These are phyloP conservation scores for Chalciporus pseudorubinellus DNA, from an alignment of 768 basidiomycete species.

Conservation along the genomic window DNA sequence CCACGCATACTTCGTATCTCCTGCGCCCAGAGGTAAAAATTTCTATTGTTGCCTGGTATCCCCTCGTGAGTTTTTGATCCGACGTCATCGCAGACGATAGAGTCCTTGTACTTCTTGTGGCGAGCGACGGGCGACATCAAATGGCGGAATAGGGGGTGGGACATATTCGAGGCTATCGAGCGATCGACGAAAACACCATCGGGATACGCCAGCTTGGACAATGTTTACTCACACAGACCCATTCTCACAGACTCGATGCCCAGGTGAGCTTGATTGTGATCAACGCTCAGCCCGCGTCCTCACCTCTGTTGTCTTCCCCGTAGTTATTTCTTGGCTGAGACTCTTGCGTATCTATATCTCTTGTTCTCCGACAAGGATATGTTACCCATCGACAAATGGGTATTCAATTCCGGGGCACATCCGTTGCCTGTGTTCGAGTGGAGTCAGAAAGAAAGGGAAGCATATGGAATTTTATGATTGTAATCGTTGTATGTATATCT, in stretches of 20 bases:
- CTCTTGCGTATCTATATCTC: constrained; percentile 71
- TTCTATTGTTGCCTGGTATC: not conserved
- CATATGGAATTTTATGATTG: constrained; percentile 31
- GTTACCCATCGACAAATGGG: constrained; percentile 52
- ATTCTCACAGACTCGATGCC: constrained; percentile 60
- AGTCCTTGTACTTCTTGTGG: constrained; percentile 72
- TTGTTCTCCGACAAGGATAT: constrained; percentile 63
- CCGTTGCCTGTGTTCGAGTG: constrained; percentile 73
- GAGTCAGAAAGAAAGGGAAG: constrained; percentile 50
- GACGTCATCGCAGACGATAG: constrained; percentile 54
- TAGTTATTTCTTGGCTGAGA: constrained; percentile 57
- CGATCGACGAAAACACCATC: constrained; percentile 50
- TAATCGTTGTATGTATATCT: too few species aligned
- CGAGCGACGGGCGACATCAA: constrained; percentile 60
- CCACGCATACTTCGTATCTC: constrained; percentile 47
- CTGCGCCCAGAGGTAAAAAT: constrained; percentile 66
- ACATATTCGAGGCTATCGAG: constrained; percentile 65
- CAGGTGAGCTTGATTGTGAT: constrained; percentile 46
- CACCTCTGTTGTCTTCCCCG: not conserved
- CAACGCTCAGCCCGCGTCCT: not conserved
- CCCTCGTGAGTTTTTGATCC: too few species aligned
- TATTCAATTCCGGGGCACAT: constrained; percentile 72
- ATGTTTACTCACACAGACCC: constrained; percentile 38
- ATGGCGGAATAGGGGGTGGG: constrained; percentile 74
- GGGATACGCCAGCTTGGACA: constrained; percentile 58